A percentile compares a stretch with the other conserved stretches of the same genome.
Evolutionary conservation across 2,329 filamentous ascomycete genomes (phyloP).

Genomic region (Endoconidiophora laricicola): DNA sequence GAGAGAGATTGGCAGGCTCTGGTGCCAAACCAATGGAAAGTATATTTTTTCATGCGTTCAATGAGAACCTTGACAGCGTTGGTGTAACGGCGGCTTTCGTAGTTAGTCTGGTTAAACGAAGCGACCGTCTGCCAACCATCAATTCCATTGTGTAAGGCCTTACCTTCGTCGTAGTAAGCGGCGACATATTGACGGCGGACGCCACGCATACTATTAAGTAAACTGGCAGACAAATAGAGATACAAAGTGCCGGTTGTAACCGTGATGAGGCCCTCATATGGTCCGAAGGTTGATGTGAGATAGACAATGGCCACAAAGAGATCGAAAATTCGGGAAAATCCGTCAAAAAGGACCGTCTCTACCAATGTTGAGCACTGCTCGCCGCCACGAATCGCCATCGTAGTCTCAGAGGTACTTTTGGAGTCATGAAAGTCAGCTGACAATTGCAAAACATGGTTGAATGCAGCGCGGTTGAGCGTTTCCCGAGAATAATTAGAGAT

Average conservation of each 20-base stretch:
- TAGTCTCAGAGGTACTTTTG: constrained; percentile 41
- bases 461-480: constrained; percentile 36
- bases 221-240: constrained; percentile 33
- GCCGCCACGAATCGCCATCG: constrained; percentile 38
- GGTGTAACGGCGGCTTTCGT: constrained; percentile 38
- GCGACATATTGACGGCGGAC: constrained; percentile 34
- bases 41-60: constrained; percentile 4
- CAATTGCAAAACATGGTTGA: constrained; percentile 42
- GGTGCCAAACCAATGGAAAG: constrained; percentile 14
- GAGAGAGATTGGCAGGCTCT: constrained; percentile 41
- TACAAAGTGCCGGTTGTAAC: constrained; percentile 41
- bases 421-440: constrained; percentile 46
- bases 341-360: constrained; percentile 40
- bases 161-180: constrained; percentile 38
- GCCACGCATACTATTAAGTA: constrained; percentile 33
- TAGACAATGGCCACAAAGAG: constrained; percentile 42
- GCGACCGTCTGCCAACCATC: constrained; percentile 43
- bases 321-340: constrained; percentile 44
- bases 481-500: constrained; percentile 41
- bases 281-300: constrained; percentile 39
- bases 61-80: constrained; percentile 24
- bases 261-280: constrained; percentile 46
- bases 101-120: constrained; percentile 41
- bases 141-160: constrained; percentile 37
- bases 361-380: constrained; percentile 37